Evolutionary conservation across 2,329 filamentous ascomycete species (phyloP), one percentile per base, ranked within the genome.

Genomic region (Aspergillus candidus): DNA sequence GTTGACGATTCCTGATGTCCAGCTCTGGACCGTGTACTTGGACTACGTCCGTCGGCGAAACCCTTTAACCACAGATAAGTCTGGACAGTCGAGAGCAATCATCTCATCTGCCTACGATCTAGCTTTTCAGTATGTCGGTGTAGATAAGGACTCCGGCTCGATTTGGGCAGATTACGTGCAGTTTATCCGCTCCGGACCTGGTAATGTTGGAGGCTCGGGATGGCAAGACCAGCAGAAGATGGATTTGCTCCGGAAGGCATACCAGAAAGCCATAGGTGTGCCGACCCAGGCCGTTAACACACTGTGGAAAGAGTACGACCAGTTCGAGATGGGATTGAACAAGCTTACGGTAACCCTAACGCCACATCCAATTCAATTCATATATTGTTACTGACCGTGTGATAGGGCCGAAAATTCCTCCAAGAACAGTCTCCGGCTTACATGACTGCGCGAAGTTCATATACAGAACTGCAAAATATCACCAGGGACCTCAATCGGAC

Each of bases 151-250:
- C 59, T 84, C 90, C 10, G 91, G 89, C 31, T 80, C 78, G 52
- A 83, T 98, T 44, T 98, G 93, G 93, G 80, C 85, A 47, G 93
- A 98, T 54, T 97, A 97, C 59, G 84, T 98, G 49, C 83, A 93
- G 54, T 96, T 98, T 62, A 80, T 97, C 66, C 90, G 89, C 62
- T 86, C 81, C 32, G 88, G 86, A 0, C 93, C 93, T 1, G 93
- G 93, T 5, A 82, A 82, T 46, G 79, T 93, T 46, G 91, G 90
- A 18, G 93, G 91, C 35, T 83, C 77, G 46, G 83, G 80, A 46
- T 98, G 93, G 94, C 90, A 97, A 67, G 93, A 97, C 61, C 86
- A 91, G 68, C 93, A 97, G 63, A 98, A 98, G 74, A 94, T 95
- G 85, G 93, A 98, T 58, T 76, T 86, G 55, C 71, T 98, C 40